Percentiles rank a stretch among this genome's conserved stretches.
These are phyloP conservation scores for Boletus putidus DNA, from an alignment of 1,284 basidiomycete species.

Conservation along the genomic window DNA sequence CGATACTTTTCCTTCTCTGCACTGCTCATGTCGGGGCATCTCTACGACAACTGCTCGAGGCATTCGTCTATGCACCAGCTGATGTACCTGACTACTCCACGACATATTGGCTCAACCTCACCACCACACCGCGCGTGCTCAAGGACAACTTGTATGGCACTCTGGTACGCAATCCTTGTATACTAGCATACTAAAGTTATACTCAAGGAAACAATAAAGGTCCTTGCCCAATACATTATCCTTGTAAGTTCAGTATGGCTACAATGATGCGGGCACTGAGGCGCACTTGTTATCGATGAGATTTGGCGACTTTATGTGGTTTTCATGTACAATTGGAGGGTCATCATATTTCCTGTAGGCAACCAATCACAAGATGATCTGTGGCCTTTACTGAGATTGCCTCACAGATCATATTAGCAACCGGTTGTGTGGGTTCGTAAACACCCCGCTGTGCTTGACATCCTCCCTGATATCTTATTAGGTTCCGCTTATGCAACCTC, in stretches of 20 bases:
- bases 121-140: not conserved
- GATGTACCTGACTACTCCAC: not conserved
- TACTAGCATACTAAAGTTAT: too few relatives aligned
- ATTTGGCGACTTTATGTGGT: constrained; percentile 3
- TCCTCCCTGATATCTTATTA: not conserved
- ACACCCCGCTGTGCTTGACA: not conserved
- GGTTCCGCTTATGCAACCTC: not conserved
- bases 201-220: not conserved
- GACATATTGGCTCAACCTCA: not conserved
- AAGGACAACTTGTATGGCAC: not conserved
- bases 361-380: not conserved
- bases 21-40: not conserved
- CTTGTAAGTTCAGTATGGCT: not conserved
- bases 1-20: not conserved
- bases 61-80: not conserved
- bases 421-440: not conserved
- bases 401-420: not conserved
- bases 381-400: not conserved
- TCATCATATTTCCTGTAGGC: not conserved
- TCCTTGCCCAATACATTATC: not conserved
- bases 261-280: not conserved
- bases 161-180: not conserved
- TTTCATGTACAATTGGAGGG: constrained; percentile 3
- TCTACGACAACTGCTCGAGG: not conserved
- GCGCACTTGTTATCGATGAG: not conserved